phyloP scores from a whole-genome alignment of 176 grass and related monocot genomes.

The Ampelocalamus luodianensis region DNA sequence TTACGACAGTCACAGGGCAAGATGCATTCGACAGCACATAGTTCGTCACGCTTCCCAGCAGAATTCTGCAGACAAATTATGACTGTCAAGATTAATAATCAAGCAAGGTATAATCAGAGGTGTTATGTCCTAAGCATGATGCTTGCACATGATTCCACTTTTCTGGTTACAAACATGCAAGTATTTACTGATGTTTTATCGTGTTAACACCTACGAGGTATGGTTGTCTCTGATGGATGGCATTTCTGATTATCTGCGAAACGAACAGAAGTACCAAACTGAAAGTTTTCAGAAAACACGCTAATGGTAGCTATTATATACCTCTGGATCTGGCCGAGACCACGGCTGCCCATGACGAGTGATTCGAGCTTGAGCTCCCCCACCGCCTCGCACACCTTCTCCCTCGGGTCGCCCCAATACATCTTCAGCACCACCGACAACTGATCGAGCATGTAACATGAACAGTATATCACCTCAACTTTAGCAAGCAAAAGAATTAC shows the following conservation, averaged over 20 bases:
- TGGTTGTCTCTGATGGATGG: neutral
- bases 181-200: neutral
- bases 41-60: conserved; percentile 77
- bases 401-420: conserved; percentile 79
- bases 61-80: conserved; percentile 50
- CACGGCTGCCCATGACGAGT: conserved; percentile 79
- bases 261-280: neutral
- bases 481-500: neutral
- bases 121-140: neutral
- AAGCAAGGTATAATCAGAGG: neutral
- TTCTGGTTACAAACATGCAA: neutral
- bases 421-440: conserved; percentile 63
- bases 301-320: neutral
- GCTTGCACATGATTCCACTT: neutral
- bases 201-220: too few relatives aligned
- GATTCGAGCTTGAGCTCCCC: conserved; percentile 59
- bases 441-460: conserved; percentile 25
- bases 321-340: conserved; percentile 70
- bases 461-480: neutral
- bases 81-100: neutral
- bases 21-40: conserved; percentile 64
- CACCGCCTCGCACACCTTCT: conserved; percentile 80
- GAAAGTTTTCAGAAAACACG: neutral
- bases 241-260: neutral
- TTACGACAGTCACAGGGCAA: conserved; percentile 78